phyloP scores from a whole-genome alignment of 2,329 filamentous ascomycete species.

The Rhinocladiella similis region DNA sequence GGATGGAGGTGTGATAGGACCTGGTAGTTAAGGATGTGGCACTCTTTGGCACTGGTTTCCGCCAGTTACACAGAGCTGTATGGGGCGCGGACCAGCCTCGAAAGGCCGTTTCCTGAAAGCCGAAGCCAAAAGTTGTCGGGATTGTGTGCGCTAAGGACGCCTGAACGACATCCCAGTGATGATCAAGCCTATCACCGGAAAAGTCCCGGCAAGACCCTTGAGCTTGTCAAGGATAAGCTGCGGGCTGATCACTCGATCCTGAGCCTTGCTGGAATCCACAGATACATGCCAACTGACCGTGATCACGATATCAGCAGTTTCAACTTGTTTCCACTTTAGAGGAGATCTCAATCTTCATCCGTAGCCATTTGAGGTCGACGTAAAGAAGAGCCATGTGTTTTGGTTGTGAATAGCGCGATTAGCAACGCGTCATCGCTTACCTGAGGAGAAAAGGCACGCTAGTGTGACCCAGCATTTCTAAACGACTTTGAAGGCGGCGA shows the following conservation, averaged over 20 bases:
- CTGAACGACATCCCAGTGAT: neutral
- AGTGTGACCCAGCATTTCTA: neutral
- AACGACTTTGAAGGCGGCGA: neutral
- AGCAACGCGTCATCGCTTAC: neutral
- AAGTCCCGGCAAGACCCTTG: neutral
- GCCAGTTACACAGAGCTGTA: neutral
- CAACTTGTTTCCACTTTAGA: no score
- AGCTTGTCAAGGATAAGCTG: neutral
- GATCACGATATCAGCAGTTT: no score
- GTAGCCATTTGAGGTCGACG: no score
- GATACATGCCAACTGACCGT: no score
- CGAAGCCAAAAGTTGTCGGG: neutral
- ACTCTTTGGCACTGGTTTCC: neutral
- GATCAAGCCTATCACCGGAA: neutral
- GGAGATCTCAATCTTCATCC: no score
- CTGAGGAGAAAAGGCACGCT: neutral
- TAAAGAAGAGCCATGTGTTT: neutral
- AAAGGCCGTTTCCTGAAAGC: neutral
- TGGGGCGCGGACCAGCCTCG: neutral
- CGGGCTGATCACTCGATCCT: no score
- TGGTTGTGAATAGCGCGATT: no score
- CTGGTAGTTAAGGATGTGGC: neutral
- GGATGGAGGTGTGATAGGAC: neutral
- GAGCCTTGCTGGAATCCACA: no score
- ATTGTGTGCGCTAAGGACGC: neutral